Base-by-base conservation (phyloP, 139 green algal species). In the Axilococcus clingmanii region DNA sequence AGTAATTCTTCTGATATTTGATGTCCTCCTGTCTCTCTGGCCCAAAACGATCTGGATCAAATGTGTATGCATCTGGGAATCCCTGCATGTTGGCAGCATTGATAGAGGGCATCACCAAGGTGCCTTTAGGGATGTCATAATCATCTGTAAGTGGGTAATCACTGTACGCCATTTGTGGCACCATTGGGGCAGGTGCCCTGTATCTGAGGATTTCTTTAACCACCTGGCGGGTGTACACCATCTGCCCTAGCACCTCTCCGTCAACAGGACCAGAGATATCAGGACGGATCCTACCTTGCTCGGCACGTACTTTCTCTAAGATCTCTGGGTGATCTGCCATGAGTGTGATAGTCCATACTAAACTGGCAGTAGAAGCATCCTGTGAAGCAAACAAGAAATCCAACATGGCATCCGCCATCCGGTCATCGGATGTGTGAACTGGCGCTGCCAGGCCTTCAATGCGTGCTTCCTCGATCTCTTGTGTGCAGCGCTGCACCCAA, bases 331-430 rank as follows among this genome's bases (percentile, higher is more conserved):
- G 66, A 41, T 89, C 84, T 1, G 79, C 82, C 82, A 94, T 86
- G 7, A 84, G 71, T 3, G 71, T 66, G n/a, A 84, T 56, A n/a
- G 62, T 68, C 84, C 84, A 94, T 51, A 80, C 65, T 15, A 94
- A 63, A 23, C 69, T 82, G 33, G 85, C 75, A 5, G 85, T 91
- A 57, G 72, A 84, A 28, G 85, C 85, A 57, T 94, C 85, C 74
- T 94, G 83, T 23, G 52, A 75, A 28, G 85, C 85, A 59, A 94
- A 94, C 32, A 94, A 67, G 57, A 94, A 94, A 75, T 90, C 75
- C 61, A 94, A 85, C 63, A 94, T 84, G 29, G 75, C 79, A 9
- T 55, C 6, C 54, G 45, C 59, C 49, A 72, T 72, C 38, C 48
- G 20, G 15, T 55, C n/a, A 37, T 64, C 34, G 16, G 34, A 59